Evolutionary conservation across 352 stramenopile genomes (phyloP), one percentile per base, ranked within the genome.

Genomic region (Globisporangium ultimum): DNA sequence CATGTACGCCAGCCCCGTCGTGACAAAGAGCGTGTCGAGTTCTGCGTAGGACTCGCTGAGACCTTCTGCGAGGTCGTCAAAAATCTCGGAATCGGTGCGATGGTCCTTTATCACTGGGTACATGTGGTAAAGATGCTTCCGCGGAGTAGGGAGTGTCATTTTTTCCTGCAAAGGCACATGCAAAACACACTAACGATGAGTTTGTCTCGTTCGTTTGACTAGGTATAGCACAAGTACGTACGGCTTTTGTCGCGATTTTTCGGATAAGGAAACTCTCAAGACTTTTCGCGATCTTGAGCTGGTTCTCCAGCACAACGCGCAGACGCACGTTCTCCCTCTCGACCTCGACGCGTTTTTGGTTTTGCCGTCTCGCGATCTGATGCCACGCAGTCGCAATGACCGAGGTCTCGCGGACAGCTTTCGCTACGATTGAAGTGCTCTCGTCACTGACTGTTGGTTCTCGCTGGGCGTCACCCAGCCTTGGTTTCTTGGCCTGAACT

Each of bases 241-340:
- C 67, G 48, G 68, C 55, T 28, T 67, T 49, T 36, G 50, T 47
- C 21, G 36, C 42, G 18, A 20, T 43, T 43, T 43, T 43, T 17
- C 38, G 38, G 38, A 43, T 6, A 17, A 84, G 48, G n/a, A 78
- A 53, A 28, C 56, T 66, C 48, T 83, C 64, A 17, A 87, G 64
- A 18, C 62, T 68, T 49, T 71, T 80, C 32, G 67, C 68, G n/a
- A 81, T 57, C 50, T 74, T 71, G 52, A 84, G 71, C 51, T 84
- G 77, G 28, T 71, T 68, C 46, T 72, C 62, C 3, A 87, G 56
- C 63, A 80, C 28, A 2, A 66, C 45, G 20, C 70, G 72, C 7
- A 80, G 50, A 9, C 56, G 58, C 2, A 65, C 51, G 51, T 72
- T 76, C 32, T 79, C 68, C 4, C 50, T 63, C 43, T 79, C 61